Percentiles rank a stretch among this genome's conserved stretches.
Evolutionary conservation across 345 rosid species (phyloP).

Genomic region (Eucalyptus curtisii): DNA sequence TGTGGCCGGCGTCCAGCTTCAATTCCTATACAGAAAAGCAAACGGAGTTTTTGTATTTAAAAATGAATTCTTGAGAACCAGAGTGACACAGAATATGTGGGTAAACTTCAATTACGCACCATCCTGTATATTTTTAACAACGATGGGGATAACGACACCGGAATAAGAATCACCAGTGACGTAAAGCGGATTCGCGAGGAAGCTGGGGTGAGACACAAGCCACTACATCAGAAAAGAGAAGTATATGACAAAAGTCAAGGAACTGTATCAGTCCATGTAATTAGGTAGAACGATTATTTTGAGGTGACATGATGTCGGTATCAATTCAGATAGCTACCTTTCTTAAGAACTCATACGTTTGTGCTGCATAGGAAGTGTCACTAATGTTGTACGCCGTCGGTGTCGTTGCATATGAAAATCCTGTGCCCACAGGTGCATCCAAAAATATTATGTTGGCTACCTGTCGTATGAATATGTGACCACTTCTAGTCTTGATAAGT

Average conservation of each 20-base stretch:
- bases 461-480: neutral
- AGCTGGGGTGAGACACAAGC: slow-evolving; percentile 13
- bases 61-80: neutral
- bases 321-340: neutral
- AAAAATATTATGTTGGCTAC: neutral
- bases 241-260: neutral
- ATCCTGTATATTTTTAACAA: slow-evolving; percentile 1
- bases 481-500: neutral
- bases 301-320: neutral
- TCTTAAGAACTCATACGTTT: neutral
- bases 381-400: neutral
- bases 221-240: slow-evolving; percentile 1
- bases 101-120: neutral
- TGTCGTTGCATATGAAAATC: neutral
- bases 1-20: neutral
- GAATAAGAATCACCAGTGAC: slow-evolving; percentile 21
- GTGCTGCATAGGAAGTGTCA: neutral
- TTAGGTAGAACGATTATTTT: neutral
- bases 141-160: neutral
- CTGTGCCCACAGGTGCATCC: neutral
- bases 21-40: neutral
- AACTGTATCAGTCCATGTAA: neutral
- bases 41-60: neutral
- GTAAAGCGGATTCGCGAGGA: slow-evolving; percentile 9
- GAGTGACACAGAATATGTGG: neutral